A percentile compares a stretch with the other conserved stretches of the same genome.
These are phyloP conservation scores for Candida arabinofermentans DNA, from an alignment of 805 yeast genomes.

Conservation along the genomic window DNA sequence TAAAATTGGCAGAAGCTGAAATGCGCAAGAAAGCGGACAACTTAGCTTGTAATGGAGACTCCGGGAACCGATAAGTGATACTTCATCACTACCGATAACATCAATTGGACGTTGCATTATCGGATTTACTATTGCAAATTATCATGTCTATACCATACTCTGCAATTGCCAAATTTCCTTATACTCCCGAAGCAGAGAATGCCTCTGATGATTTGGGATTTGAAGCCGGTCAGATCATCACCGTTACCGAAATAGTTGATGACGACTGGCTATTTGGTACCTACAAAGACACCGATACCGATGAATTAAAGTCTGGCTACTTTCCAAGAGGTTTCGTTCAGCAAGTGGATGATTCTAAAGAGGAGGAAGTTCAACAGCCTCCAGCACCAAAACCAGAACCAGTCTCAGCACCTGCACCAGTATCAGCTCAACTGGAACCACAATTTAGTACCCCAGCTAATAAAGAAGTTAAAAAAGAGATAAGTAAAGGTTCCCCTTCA, in stretches of 20 bases:
- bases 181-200: constrained; percentile 38
- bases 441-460: no score
- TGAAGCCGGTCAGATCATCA: constrained; percentile 59
- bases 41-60: no score
- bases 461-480: no score
- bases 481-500: no score
- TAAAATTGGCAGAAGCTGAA: no score
- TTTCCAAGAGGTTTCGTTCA: constrained; percentile 86
- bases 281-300: constrained; percentile 39
- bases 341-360: constrained; percentile 6
- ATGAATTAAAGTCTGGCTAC: constrained; percentile 57
- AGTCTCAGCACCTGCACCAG: not conserved
- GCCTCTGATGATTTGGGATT: constrained; percentile 84
- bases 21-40: no score
- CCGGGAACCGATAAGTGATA: no score
- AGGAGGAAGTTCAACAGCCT: not conserved
- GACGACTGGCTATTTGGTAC: constrained; percentile 88
- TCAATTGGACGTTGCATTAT: not conserved
- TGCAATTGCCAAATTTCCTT: constrained; percentile 29
- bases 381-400: not conserved
- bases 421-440: no score
- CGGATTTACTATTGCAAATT: not conserved
- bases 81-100: no score
- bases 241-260: constrained; percentile 78
- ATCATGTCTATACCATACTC: constrained; percentile 26